Base-by-base conservation (phyloP, 2,329 filamentous ascomycete genomes). In the Volutella citrinella region DNA sequence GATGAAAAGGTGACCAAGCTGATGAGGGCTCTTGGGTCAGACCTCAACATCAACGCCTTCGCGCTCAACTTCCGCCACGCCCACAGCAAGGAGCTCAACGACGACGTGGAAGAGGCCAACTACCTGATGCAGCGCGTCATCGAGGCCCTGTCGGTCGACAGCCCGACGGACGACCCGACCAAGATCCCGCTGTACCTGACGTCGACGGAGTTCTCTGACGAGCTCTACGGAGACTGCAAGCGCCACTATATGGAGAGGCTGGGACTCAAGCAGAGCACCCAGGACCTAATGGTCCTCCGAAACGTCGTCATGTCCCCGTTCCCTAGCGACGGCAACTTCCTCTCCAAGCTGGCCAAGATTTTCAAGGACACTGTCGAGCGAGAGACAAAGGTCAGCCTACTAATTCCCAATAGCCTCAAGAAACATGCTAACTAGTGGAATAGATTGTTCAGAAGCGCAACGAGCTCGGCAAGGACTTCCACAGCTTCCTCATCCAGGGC, bases 271-370 rank as follows among this genome's bases (percentile, higher is more conserved):
- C 34, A 42, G 6, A 59, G 54, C 13, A 28, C 51, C 0, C 54
- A 64, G 10, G 60, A 64, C 28, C 46, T 72, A 3, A 64, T 69
- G 40, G 67, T 70, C 2, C 30, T 72, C 8, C 57, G 66, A 8
- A 72, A 71, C 17, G 69, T 72, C 0, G 64, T 69, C 20, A 72
- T 72, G 68, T 66, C 61, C 6, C 65, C 66, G 1, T 69, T 64
- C 27, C 62, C 65, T 0, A 63, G 63, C 3, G 57, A 63, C 12
- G 51, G 51, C 2, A 56, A 61, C 25, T 69, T 70, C 40, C 59
- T 68, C 22, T 50, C 51, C 10, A 52, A 57, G 3, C 33, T 71
- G 8, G 64, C 61, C 8, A 26, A 37, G 0, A 52, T 54, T 13
- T 57, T 69, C 18, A 49, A 55, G 25, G 22, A 56, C n/a, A n/a